Percentiles rank a stretch among this genome's conserved stretches.
Evolutionary conservation across 139 green algal species (phyloP).

Genomic region (Asterochloris erici): DNA sequence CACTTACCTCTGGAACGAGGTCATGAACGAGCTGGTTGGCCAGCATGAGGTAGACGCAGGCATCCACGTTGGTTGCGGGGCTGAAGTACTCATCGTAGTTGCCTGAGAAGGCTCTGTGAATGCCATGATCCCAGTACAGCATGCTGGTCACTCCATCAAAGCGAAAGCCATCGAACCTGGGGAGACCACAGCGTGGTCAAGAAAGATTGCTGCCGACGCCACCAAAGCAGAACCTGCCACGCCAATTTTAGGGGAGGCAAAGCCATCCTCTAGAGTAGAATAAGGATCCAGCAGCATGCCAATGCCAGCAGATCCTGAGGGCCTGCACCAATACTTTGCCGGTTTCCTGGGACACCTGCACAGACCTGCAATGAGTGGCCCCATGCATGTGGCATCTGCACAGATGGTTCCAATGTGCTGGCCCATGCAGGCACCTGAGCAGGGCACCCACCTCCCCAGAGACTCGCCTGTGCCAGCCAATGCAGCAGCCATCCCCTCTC

Average conservation of each 20-base stretch:
- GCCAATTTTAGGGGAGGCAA: not conserved
- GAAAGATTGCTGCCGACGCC: not conserved
- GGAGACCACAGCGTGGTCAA: not conserved
- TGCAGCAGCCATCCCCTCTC: too few species aligned
- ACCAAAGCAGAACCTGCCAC: not conserved
- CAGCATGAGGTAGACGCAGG: slow-evolving; percentile 95
- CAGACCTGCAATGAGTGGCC: too few species aligned
- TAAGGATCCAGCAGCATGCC: not conserved
- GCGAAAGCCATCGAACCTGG: slow-evolving; percentile 92
- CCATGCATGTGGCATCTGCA: too few species aligned
- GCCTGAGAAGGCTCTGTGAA: slow-evolving; percentile 81
- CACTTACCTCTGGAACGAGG: slow-evolving; percentile 45
- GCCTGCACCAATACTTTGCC: too few species aligned
- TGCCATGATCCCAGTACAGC: slow-evolving; percentile 97
- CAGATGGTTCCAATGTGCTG: too few species aligned
- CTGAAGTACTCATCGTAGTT: slow-evolving; percentile 61
- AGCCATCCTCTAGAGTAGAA: not conserved
- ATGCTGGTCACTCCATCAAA: slow-evolving; percentile 97
- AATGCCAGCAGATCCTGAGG: not conserved
- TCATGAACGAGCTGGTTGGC: slow-evolving; percentile 85
- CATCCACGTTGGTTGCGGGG: slow-evolving; percentile 87
- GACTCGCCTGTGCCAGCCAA: too few species aligned
- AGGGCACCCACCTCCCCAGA: too few species aligned
- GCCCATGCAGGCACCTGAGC: too few species aligned
- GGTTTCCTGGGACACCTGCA: too few species aligned